A percentile compares a stretch with the other conserved stretches of the same genome.
Conservation (phyloP, 441 rosid species). For the Pelargonium cotyledonis region DNA sequence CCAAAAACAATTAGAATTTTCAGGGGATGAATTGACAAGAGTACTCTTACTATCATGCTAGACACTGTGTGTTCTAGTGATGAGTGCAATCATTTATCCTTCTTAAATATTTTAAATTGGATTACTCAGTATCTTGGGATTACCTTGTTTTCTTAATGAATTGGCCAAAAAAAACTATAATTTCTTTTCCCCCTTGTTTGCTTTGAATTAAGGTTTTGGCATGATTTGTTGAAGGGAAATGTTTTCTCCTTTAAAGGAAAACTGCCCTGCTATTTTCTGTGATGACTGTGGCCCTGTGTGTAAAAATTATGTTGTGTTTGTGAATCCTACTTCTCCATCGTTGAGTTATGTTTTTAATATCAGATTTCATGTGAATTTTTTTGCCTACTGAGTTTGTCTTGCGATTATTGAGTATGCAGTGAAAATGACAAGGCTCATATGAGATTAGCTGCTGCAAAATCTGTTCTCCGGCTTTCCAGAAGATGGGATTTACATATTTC, state of each 20-base stretch:
- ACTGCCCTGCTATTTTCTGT: neutral
- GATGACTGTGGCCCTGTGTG: neutral
- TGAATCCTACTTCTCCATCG: neutral
- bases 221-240: neutral
- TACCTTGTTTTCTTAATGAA: neutral
- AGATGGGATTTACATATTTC: conserved; percentile 90
- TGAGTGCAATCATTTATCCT: neutral
- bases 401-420: conserved; percentile 35
- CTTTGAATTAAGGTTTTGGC: neutral
- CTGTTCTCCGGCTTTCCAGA: conserved; percentile 73
- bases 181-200: neutral
- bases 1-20: neutral
- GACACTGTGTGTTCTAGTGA: neutral
- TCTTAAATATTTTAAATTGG: neutral
- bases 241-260: neutral
- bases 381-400: conserved; percentile 13
- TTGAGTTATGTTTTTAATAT: conserved; percentile 3
- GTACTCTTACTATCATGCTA: neutral
- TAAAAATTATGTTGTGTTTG: neutral
- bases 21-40: neutral
- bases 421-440: conserved; percentile 40
- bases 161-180: neutral
- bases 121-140: neutral
- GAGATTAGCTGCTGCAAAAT: conserved; percentile 84
- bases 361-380: neutral